phyloP scores from a whole-genome alignment of 2,329 filamentous ascomycete genomes.

The Ophiostoma quercus region DNA sequence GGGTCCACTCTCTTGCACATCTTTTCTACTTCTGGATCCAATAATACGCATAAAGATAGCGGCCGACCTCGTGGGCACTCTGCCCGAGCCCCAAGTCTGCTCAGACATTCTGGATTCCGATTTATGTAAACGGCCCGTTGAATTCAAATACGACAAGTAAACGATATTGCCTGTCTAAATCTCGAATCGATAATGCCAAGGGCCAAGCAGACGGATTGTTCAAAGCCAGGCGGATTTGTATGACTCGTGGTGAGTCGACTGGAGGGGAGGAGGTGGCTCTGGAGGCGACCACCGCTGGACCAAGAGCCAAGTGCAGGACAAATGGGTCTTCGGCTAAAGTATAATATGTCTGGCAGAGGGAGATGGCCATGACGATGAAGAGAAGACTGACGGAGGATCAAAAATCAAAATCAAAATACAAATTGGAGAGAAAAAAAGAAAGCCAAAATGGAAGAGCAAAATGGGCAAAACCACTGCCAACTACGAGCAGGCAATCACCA shows the following conservation, averaged over 20 bases:
- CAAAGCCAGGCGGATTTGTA: not conserved
- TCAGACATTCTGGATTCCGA: not conserved
- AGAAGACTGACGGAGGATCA: not conserved
- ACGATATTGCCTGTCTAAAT: not conserved
- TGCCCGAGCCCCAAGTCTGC: too few species aligned
- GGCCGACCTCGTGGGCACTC: slow-evolving; percentile 1
- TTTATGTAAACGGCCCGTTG: not conserved
- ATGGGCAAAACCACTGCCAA: not conserved
- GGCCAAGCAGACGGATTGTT: not conserved
- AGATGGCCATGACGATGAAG: not conserved
- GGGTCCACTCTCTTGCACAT: not conserved
- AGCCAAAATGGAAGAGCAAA: not conserved
- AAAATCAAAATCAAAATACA: not conserved
- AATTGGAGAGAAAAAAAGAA: not conserved
- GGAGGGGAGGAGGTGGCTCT: not conserved
- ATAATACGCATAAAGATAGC: not conserved
- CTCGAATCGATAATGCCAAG: slow-evolving; percentile 7
- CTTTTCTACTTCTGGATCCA: not conserved
- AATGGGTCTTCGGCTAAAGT: not conserved
- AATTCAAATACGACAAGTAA: not conserved
- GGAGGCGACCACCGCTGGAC: not conserved
- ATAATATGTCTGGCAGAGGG: not conserved
- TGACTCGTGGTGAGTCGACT: slow-evolving; percentile 6
- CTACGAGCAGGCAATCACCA: not conserved
- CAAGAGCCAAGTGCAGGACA: not conserved